phyloP scores from a whole-genome alignment of 495 filamentous ascomycete genomes.

The Delitschia confertaspora region DNA sequence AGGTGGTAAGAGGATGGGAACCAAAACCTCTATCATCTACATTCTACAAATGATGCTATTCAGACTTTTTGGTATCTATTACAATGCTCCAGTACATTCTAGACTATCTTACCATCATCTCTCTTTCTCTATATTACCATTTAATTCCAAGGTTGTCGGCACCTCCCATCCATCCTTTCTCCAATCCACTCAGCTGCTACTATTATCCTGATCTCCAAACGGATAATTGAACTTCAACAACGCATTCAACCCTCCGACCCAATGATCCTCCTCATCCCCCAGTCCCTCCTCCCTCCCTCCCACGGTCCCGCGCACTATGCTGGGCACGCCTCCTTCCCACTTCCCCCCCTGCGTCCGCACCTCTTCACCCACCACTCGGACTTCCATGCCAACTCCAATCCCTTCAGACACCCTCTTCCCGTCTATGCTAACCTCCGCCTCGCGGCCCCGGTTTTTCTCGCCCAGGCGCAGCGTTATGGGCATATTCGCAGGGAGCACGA shows the following conservation, averaged over 20 bases:
- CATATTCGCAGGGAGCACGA: constrained; percentile 80
- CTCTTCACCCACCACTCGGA: constrained; percentile 74
- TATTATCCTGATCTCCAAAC: constrained; percentile 62
- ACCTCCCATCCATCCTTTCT: not conserved
- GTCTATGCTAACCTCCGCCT: constrained; percentile 82
- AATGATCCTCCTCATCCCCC: constrained; percentile 67
- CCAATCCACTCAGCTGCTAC: not conserved
- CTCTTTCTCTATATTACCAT: too few relatives aligned
- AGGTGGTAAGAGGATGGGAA: too few relatives aligned
- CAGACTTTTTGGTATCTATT: too few relatives aligned
- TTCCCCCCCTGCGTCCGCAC: constrained; percentile 45
- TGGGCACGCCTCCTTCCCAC: constrained; percentile 61
- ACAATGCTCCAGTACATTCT: too few relatives aligned
- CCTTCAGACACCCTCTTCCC: constrained; percentile 63
- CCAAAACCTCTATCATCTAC: too few relatives aligned
- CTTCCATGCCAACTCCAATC: constrained; percentile 74
- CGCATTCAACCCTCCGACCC: constrained; percentile 93
- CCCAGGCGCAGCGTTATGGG: constrained; percentile 75
- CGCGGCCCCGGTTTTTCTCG: constrained; percentile 71
- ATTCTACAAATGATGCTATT: too few relatives aligned
- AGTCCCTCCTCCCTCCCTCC: constrained; percentile 35
- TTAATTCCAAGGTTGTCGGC: too few relatives aligned
- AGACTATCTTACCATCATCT: not conserved
- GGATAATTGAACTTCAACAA: constrained; percentile 96
- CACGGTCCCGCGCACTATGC: constrained; percentile 49